Evolutionary conservation across 2,329 filamentous ascomycete species (phyloP).

Genomic region (Arthrocladium fulminans): DNA sequence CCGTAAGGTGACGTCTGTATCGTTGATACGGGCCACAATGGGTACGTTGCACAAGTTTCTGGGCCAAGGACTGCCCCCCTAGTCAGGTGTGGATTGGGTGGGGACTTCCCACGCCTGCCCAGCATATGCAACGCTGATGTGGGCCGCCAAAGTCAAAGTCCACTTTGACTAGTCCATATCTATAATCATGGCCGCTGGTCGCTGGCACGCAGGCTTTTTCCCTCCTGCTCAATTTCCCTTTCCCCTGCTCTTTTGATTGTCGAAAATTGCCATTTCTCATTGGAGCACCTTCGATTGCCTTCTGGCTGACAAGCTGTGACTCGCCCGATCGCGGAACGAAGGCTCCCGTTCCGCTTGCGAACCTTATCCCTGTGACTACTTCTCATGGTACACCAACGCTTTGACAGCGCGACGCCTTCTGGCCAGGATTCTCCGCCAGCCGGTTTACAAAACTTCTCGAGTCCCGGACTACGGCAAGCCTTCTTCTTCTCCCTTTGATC

Average conservation of each 20-base stretch:
- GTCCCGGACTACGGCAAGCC: not conserved
- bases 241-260: not conserved
- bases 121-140: not conserved
- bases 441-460: constrained; percentile 7
- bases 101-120: not conserved
- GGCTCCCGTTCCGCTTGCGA: not conserved
- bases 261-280: constrained; percentile 5
- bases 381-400: not conserved
- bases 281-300: constrained; percentile 8
- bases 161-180: not conserved
- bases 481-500: constrained; percentile 2
- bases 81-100: not conserved
- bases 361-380: constrained; percentile 5
- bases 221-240: constrained; percentile 3
- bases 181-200: not conserved
- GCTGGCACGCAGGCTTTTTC: constrained; percentile 2
- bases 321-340: constrained; percentile 1
- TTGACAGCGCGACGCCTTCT: not conserved
- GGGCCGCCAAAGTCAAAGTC: not conserved
- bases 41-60: no score
- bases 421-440: not conserved
- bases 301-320: constrained; percentile 4
- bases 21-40: not conserved
- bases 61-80: no score
- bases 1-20: not conserved